These are phyloP conservation scores for Lachancea waltii DNA, from an alignment of 805 yeast species.

Conservation along the genomic window DNA sequence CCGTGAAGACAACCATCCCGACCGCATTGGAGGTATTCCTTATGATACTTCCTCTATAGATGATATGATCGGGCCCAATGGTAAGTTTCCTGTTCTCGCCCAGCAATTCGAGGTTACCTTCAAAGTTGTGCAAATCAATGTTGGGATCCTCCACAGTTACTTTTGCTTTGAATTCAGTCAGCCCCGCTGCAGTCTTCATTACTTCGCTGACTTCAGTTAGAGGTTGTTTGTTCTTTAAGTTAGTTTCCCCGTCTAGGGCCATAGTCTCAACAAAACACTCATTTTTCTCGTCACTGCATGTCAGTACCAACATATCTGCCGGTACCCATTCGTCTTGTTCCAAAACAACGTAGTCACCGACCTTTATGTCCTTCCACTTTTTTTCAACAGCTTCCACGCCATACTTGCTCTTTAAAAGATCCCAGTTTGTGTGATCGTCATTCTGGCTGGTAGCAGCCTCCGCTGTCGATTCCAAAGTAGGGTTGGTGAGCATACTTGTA, in stretches of 20 bases:
- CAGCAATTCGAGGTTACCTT: constrained; percentile 55
- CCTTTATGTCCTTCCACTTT: constrained; percentile 71
- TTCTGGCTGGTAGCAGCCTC: too few species aligned
- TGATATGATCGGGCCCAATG: constrained; percentile 71
- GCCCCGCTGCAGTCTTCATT: constrained; percentile 43
- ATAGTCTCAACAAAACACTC: constrained; percentile 85
- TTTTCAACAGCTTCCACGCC: constrained; percentile 22
- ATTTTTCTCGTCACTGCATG: constrained; percentile 53
- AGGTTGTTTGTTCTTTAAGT: constrained; percentile 68
- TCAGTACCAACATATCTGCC: constrained; percentile 73
- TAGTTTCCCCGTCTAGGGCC: constrained; percentile 98
- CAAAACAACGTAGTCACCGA: constrained; percentile 79
- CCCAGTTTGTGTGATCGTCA: constrained; percentile 19
- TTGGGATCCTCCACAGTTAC: constrained; percentile 87
- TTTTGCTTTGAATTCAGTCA: constrained; percentile 45
- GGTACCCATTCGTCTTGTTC: constrained; percentile 88
- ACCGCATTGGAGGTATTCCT: constrained; percentile 72
- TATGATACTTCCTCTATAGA: constrained; percentile 83
- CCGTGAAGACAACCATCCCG: constrained; percentile 86
- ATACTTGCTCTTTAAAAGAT: constrained; percentile 12
- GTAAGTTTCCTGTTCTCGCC: constrained; percentile 44
- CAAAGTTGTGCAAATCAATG: constrained; percentile 82
- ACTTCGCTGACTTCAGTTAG: constrained; percentile 53
- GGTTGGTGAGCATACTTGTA: constrained; percentile 6
- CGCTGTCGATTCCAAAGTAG: background rate